These are phyloP conservation scores for Leccinum huronense DNA, from an alignment of 1,284 basidiomycete species.

Conservation along the genomic window DNA sequence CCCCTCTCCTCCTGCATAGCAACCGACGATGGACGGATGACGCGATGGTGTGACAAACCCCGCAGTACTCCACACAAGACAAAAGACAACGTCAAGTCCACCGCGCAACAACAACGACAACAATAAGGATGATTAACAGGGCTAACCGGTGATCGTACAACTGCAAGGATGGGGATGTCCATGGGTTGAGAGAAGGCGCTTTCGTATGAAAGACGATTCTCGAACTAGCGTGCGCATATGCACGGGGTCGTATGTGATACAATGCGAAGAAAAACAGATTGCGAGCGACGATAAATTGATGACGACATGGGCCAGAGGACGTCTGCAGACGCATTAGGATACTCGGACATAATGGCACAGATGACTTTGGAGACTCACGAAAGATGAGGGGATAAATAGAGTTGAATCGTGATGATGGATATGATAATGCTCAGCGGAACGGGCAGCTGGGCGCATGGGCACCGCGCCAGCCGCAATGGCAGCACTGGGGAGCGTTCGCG, in stretches of 20 bases:
- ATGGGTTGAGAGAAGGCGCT: conserved; percentile 10
- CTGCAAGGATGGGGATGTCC: conserved; percentile 23
- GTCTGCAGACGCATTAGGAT: conserved; percentile 18
- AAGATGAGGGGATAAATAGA: conserved; percentile 29
- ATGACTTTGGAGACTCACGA: conserved; percentile 23
- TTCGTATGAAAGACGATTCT: conserved; percentile 3
- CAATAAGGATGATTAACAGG: conserved; percentile 12
- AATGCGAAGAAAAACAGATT: conserved; percentile 29
- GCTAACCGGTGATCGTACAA: conserved; percentile 29
- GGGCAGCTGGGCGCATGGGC: conserved; percentile 66
- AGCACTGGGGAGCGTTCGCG: conserved; percentile 65
- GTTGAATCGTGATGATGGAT: conserved; percentile 14
- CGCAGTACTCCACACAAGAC: conserved; percentile 25
- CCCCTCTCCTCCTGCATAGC: conserved; percentile 26
- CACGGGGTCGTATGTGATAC: conserved; percentile 36
- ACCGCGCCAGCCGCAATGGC: conserved; percentile 72
- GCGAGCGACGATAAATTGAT: conserved; percentile 33
- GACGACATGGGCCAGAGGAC: conserved; percentile 29
- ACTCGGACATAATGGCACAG: background rate
- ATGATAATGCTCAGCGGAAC: conserved; percentile 41
- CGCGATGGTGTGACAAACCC: conserved; percentile 3
- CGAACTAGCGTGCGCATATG: conserved; percentile 37
- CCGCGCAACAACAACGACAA: conserved; percentile 10
- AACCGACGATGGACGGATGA: conserved; percentile 14
- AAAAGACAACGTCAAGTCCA: conserved; percentile 1